Base-by-base conservation (phyloP, 257 asterid genomes). In the Sherardia arvensis region DNA sequence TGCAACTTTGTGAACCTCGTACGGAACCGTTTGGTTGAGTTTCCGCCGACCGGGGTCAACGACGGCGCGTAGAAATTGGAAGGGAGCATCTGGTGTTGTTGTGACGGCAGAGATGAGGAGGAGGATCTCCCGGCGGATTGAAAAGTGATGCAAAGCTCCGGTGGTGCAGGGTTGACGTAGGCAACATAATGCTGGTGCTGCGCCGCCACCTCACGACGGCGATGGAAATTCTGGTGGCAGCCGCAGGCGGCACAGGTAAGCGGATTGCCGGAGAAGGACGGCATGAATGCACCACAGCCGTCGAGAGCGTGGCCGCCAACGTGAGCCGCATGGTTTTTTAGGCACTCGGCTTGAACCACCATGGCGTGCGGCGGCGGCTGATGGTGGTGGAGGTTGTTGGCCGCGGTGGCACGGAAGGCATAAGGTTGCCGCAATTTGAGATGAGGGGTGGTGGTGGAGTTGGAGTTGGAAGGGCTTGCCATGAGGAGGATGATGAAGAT, bases 221-320 rank as follows among this genome's bases (percentile, higher is more conserved):
- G 96, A 87, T 88, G 96, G 80, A 88, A 88, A 53, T 79, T 88
- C 26, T 94, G 85, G 81, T 88, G 96, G 85, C 96, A 88, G 47
- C 94, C 85, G 48, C 96, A 88, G 5, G 94, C 96, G 10, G 85
- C 94, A 78, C 96, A 88, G 20, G 63, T 80, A 0, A 86, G 77
- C 20, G 80, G 73, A 66, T 81, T 38, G 77, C 83, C 61, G 62
- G 74, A 18, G 7, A 78, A 66, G 6, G 83, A 71, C 6, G 87
- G 72, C 83, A 84, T 76, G 76, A 82, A 88, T 66, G 84, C 96
- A 36, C 96, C 94, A 66, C 96, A 88, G 11, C 94, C 96, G 68
- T 88, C 96, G n/a, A 88, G 77, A 27, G 92, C 92, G 66, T 84
- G 88, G 66, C 81, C 87, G 28, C 92, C 96, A 0, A 84, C n/a